phyloP scores from a whole-genome alignment of 2,329 filamentous ascomycete species.

The Dendryphion nanum region DNA sequence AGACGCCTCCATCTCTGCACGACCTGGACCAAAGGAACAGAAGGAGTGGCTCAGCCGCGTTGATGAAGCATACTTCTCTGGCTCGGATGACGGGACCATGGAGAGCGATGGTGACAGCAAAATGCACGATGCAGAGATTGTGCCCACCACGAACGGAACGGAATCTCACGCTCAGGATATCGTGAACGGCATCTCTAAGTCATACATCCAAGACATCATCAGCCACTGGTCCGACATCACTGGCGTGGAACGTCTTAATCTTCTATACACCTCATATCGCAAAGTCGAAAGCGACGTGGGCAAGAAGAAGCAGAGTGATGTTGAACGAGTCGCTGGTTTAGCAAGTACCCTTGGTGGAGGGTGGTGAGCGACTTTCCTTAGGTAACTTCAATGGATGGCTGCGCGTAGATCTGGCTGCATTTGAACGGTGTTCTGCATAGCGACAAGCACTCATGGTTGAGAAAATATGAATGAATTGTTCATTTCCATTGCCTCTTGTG shows the following conservation, averaged over 20 bases:
- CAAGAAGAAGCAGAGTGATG: conserved; percentile 61
- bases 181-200: conserved; percentile 65
- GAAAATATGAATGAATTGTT: too few species aligned
- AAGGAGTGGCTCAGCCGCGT: conserved; percentile 61
- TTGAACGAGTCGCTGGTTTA: conserved; percentile 81
- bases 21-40: conserved; percentile 73
- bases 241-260: conserved; percentile 65
- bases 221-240: conserved; percentile 74
- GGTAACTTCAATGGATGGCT: too few species aligned
- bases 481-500: too few species aligned
- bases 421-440: too few species aligned
- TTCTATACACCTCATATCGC: conserved; percentile 84
- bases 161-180: conserved; percentile 14
- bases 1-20: conserved; percentile 40
- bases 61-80: conserved; percentile 81
- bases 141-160: conserved; percentile 1
- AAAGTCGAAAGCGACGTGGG: conserved; percentile 95
- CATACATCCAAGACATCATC: conserved; percentile 66
- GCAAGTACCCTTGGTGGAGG: conserved; percentile 90
- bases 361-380: too few species aligned
- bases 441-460: too few species aligned
- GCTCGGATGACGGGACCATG: conserved; percentile 46
- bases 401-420: too few species aligned
- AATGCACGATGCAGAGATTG: conserved; percentile 15
- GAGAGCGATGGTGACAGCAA: conserved; percentile 42